Base-by-base conservation (phyloP, 1,139 yeast genomes). In the Magnusiomyces magnusii region DNA sequence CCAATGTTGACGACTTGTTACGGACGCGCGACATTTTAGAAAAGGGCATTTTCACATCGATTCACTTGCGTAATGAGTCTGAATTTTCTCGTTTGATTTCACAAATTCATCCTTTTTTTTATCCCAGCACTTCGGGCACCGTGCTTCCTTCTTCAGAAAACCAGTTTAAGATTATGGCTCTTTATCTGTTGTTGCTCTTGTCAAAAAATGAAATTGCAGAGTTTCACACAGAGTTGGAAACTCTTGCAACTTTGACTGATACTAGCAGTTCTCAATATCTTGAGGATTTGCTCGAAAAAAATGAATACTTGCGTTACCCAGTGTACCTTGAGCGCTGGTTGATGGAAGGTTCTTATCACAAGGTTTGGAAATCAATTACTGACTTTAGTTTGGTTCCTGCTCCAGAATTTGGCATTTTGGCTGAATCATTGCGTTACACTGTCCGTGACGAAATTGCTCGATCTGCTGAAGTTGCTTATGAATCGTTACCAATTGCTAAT, bases 331-430 rank as follows among this genome's bases (percentile, higher is more conserved):
- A 93, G 72, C 86, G 90, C 66, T 89, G 95, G 85, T 81, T 93
- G 65, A 91, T 93, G 88, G 99, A 93, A 73, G 99, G 99, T 53
- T 87, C 93, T 64, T 93, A 92, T 73, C 95, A 90, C 72, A 89
- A 89, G 74, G 93, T 93, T 58, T 88, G 96, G 88, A 86, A 85
- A 66, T 80, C 89, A 58, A 81, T 86, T 75, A 77, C 78, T 3
- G 74, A 75, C 61, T 62, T 69, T 57, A 65, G 73, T 54, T 73
- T 81, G 68, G 79, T 80, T 57, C 84, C 84, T 21, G 73, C 78
- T 21, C 76, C 76, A 23, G 80, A 76, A 63, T 76, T 75, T 62
- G 74, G 75, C 41, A 67, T 75, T 39, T 66, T 76, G 55, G 76
- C 78, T 34, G 76, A 74, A 62, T 66, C 88, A 34, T 80, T 91